phyloP scores from a whole-genome alignment of 768 basidiomycete genomes.

The Calocera viscosa region DNA sequence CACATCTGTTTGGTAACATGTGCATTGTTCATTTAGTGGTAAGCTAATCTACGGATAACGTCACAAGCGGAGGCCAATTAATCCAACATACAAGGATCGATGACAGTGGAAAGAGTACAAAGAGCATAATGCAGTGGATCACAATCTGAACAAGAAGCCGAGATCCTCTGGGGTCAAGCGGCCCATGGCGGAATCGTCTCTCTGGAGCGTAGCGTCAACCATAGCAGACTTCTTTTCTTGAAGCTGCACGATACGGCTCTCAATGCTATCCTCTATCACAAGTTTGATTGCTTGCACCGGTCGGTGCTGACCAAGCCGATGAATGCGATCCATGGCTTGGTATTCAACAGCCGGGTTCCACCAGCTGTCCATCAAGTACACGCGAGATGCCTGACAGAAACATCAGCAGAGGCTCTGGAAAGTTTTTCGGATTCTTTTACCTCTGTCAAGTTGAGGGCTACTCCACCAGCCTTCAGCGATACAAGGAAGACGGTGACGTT shows the following conservation, averaged over 20 bases:
- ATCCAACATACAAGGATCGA: background rate
- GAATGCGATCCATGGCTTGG: slow-evolving; percentile 93
- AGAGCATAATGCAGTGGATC: background rate
- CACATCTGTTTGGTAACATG: no score
- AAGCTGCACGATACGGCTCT: slow-evolving; percentile 87
- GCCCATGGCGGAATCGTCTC: slow-evolving; percentile 88
- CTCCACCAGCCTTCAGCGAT: slow-evolving; percentile 85
- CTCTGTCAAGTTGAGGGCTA: slow-evolving; percentile 78
- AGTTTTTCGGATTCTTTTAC: slow-evolving; percentile 9
- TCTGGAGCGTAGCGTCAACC: slow-evolving; percentile 76
- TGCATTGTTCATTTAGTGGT: background rate
- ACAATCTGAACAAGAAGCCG: slow-evolving; percentile 28
- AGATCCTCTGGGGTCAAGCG: slow-evolving; percentile 67
- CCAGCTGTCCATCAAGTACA: slow-evolving; percentile 96
- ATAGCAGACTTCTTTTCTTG: slow-evolving; percentile 96
- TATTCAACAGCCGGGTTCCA: slow-evolving; percentile 87
- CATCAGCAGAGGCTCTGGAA: slow-evolving; percentile 10
- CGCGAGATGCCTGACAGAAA: slow-evolving; percentile 52
- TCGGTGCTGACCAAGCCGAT: slow-evolving; percentile 86
- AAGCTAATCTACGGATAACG: background rate
- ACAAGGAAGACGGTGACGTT: slow-evolving; percentile 97
- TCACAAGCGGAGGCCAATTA: background rate
- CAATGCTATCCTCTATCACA: slow-evolving; percentile 91
- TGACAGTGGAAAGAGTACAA: background rate
- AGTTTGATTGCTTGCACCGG: slow-evolving; percentile 90